Evolutionary conservation across 2,329 filamentous ascomycete genomes (phyloP).

Genomic region (Hymenoscyphus fructigenus): DNA sequence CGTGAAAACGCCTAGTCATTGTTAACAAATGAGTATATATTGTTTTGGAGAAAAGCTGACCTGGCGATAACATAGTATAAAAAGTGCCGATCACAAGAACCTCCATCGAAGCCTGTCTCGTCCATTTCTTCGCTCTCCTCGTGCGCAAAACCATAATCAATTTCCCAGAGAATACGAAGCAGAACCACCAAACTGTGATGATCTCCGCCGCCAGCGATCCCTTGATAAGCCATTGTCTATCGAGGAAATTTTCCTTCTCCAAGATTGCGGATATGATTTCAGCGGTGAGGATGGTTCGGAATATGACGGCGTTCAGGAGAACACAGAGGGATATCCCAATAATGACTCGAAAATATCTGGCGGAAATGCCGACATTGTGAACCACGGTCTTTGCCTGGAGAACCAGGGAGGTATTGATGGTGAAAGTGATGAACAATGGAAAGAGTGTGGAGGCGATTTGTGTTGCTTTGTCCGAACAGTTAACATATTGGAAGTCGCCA

Average conservation of each 20-base stretch:
- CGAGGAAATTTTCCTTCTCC: constrained; percentile 24
- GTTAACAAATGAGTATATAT: constrained; percentile 16
- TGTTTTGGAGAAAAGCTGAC: constrained; percentile 42
- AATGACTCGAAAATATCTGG: constrained; percentile 42
- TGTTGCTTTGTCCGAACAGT: constrained; percentile 42
- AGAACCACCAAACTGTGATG: constrained; percentile 60
- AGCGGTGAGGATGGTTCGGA: constrained; percentile 53
- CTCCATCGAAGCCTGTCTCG: constrained; percentile 63
- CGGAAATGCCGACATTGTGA: constrained; percentile 41
- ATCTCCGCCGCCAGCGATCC: constrained; percentile 52
- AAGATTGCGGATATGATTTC: constrained; percentile 40
- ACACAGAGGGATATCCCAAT: constrained; percentile 48
- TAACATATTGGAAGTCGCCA: constrained; percentile 46
- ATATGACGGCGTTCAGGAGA: constrained; percentile 50
- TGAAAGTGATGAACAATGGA: constrained; percentile 51
- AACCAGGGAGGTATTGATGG: constrained; percentile 58
- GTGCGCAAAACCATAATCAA: constrained; percentile 56
- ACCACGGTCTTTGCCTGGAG: constrained; percentile 65
- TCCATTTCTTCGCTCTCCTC: constrained; percentile 56
- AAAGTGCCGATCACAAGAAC: constrained; percentile 67
- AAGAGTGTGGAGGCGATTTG: constrained; percentile 50
- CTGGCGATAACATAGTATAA: constrained; percentile 64
- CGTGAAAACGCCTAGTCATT: constrained; percentile 55
- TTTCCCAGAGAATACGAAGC: constrained; percentile 60
- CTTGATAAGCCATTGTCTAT: constrained; percentile 42